Evolutionary conservation across 345 rosid species (phyloP).

Genomic region (Eucalyptus leucophloia): DNA sequence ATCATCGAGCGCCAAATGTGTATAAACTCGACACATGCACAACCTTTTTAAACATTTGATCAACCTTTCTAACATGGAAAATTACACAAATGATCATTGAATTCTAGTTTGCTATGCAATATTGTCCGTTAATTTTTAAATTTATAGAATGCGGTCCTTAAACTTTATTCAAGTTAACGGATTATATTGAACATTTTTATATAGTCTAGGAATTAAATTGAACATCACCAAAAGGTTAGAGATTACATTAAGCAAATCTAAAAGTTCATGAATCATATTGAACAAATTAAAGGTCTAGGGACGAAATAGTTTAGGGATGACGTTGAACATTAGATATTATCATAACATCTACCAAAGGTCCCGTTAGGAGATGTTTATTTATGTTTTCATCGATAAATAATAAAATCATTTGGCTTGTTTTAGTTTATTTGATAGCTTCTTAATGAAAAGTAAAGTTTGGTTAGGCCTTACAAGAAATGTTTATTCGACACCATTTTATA

Average conservation of each 20-base stretch:
- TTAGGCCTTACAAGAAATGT: background rate
- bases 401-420: background rate
- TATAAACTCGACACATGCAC: background rate
- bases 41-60: background rate
- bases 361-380: background rate
- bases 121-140: background rate
- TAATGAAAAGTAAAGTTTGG: background rate
- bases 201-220: background rate
- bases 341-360: background rate
- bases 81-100: background rate
- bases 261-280: background rate
- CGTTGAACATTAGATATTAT: background rate
- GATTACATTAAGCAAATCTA: background rate
- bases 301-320: too few relatives aligned
- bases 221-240: background rate
- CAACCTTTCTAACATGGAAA: background rate
- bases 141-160: background rate
- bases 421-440: background rate
- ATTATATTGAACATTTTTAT: background rate
- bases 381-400: background rate
- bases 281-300: rapidly evolving
- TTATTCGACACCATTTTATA: background rate
- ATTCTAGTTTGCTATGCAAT: background rate
- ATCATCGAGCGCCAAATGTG: background rate
- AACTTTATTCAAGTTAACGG: background rate